A percentile compares a stretch with the other conserved stretches of the same genome.
Evolutionary conservation across 2,329 filamentous ascomycete species (phyloP).

Genomic region (Rutstroemia sp.): DNA sequence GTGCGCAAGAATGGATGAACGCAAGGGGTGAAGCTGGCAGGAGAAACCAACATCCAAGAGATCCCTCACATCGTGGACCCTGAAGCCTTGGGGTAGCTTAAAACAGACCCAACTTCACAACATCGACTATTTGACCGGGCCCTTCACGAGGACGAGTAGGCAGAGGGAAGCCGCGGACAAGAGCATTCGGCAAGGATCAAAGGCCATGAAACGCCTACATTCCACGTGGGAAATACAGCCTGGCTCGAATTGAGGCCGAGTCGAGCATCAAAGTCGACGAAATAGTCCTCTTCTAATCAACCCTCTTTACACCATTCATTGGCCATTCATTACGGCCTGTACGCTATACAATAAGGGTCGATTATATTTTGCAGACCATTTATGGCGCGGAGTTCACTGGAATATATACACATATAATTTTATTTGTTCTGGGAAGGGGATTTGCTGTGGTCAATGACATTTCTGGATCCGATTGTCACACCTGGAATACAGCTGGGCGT

Average conservation of each 20-base stretch:
- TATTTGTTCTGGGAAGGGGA: constrained; percentile 6
- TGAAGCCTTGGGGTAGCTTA: constrained; percentile 13
- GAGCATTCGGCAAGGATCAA: too few species aligned
- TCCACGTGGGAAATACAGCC: too few species aligned
- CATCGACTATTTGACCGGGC: background rate
- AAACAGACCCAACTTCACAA: too few species aligned
- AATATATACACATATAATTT: constrained; percentile 6
- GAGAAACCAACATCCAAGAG: constrained; percentile 34
- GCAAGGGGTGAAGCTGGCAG: constrained; percentile 38
- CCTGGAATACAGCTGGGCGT: constrained; percentile 6
- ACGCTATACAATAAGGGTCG: background rate
- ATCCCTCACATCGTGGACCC: constrained; percentile 36
- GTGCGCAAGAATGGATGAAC: constrained; percentile 44
- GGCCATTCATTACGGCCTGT: background rate
- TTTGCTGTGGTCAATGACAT: background rate
- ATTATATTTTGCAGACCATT: background rate
- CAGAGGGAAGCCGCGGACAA: too few species aligned
- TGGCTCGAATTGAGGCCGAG: too few species aligned
- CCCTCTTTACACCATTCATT: background rate
- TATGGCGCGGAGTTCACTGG: background rate
- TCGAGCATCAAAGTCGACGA: too few species aligned
- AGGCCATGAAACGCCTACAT: too few species aligned
- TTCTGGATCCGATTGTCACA: background rate
- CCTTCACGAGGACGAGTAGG: background rate
- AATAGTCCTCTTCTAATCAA: background rate